phyloP scores from a whole-genome alignment of 768 basidiomycete species.

The Pleurotus tuber-regium region DNA sequence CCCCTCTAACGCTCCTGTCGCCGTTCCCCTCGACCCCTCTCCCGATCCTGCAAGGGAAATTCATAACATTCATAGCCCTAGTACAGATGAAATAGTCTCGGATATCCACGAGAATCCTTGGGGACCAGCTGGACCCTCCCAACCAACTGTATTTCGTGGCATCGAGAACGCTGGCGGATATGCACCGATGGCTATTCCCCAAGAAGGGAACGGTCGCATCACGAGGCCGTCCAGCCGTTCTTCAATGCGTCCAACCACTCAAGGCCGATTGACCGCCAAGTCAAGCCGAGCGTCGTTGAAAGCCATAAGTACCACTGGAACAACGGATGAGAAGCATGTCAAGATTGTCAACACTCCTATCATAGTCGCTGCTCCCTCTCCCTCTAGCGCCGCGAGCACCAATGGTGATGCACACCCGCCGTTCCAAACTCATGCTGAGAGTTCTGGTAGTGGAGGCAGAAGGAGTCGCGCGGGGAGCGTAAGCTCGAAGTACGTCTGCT shows the following conservation, averaged over 20 bases:
- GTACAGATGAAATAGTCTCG: neutral
- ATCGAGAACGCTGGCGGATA: no score
- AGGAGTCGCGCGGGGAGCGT: constrained; percentile 3
- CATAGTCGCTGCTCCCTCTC: neutral
- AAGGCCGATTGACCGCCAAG: constrained; percentile 1
- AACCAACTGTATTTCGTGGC: no score
- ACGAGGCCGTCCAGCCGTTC: constrained; percentile 4
- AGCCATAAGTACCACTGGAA: neutral
- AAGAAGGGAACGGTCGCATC: constrained; percentile 1
- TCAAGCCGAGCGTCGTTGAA: constrained; percentile 3
- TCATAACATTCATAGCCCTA: constrained; percentile 4
- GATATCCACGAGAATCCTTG: constrained; percentile 7
- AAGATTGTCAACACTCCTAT: constrained; percentile 10
- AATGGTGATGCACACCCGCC: constrained; percentile 2
- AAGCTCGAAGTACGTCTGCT: constrained; percentile 14
- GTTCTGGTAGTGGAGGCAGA: constrained; percentile 1
- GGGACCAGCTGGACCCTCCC: neutral
- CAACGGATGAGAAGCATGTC: constrained; percentile 8
- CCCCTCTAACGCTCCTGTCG: constrained; percentile 4
- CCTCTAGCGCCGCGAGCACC: neutral
- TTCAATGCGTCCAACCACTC: constrained; percentile 1
- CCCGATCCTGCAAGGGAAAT: constrained; percentile 6
- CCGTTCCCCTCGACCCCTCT: neutral
- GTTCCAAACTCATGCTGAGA: neutral
- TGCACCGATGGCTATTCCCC: neutral